Evolutionary conservation across 2,329 filamentous ascomycete species (phyloP), one percentile per base, ranked within the genome.

Genomic region (Trichoderma polysporum): DNA sequence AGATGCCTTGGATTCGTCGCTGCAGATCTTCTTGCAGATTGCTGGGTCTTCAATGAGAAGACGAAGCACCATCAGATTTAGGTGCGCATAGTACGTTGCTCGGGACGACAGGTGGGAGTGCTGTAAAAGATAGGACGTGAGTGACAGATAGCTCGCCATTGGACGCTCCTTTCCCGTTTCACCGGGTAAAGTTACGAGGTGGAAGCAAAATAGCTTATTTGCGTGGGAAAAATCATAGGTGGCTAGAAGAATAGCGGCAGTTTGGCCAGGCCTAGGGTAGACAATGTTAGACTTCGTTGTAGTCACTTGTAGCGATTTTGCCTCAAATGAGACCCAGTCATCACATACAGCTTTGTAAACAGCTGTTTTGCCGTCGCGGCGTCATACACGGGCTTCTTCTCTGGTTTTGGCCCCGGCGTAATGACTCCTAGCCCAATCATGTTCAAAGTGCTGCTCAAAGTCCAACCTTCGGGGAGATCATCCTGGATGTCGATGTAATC

Each of bases 181-280:
- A 1, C 88, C 79, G 6, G 85, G 75, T 27, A 88, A 76, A 2
- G 87, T 89, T 60, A 97, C 87, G 50, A 99, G 80, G 72, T 91
- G 94, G 76, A 92, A 91, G 77, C 92, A 94, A 78, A 99, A 98
- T 9, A 97, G 84, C 79, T 97, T 98, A 81, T 98, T 99, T 37
- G 94, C 91, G 75, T 97, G 91, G 3, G 90, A 89, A 76, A 98
- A 98, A 76, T 98, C 95, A 76, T 98, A 99, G 0, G 92, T 90
- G 0, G 93, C 90, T 37, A 99, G 84, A 4, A 98, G 80, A 2
- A 96, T 84, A 4, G 94, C 89, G 17, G 93, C 91, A 76, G 94
- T 89, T 67, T 89, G 86, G 2, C 89, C 88, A 1, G 95, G 95
- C 71, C 93, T 96, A 19, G 6, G 13, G 13, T 1, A 4, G 13